Evolutionary conservation across 2,329 filamentous ascomycete genomes (phyloP).

Genomic region (Stachybotrys echinatus): DNA sequence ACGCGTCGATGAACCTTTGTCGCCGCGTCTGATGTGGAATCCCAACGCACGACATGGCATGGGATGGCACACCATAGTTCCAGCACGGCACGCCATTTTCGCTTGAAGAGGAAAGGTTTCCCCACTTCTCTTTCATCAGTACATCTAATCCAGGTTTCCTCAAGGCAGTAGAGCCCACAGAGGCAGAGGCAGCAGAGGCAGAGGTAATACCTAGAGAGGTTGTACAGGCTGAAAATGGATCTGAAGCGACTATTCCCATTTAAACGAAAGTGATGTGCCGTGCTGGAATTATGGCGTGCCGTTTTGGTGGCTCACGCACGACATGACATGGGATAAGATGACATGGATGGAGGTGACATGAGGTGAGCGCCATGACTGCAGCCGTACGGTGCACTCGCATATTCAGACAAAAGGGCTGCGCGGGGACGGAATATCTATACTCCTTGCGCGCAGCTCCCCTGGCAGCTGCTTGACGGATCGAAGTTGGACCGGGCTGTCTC

Average conservation of each 20-base stretch:
- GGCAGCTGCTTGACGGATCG: neutral
- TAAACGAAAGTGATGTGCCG: neutral
- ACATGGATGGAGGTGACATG: too few relatives aligned
- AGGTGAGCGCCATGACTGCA: neutral
- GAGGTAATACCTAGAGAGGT: neutral
- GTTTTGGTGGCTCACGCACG: neutral
- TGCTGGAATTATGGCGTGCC: neutral
- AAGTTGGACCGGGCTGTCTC: neutral
- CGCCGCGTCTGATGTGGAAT: too few relatives aligned
- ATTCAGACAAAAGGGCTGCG: neutral
- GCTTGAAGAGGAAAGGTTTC: neutral
- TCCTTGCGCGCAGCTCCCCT: neutral
- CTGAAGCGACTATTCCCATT: neutral
- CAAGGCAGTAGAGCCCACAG: neutral
- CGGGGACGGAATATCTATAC: neutral
- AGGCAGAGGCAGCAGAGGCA: neutral
- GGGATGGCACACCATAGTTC: too few relatives aligned
- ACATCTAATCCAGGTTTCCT: neutral
- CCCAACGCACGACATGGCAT: too few relatives aligned
- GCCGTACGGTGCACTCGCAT: neutral
- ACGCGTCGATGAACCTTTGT: too few relatives aligned
- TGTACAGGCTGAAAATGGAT: neutral
- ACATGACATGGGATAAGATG: neutral
- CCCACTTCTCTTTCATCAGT: neutral
- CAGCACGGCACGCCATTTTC: neutral